phyloP scores from a whole-genome alignment of 2,329 filamentous ascomycete species.

The Cytospora schulzeri region DNA sequence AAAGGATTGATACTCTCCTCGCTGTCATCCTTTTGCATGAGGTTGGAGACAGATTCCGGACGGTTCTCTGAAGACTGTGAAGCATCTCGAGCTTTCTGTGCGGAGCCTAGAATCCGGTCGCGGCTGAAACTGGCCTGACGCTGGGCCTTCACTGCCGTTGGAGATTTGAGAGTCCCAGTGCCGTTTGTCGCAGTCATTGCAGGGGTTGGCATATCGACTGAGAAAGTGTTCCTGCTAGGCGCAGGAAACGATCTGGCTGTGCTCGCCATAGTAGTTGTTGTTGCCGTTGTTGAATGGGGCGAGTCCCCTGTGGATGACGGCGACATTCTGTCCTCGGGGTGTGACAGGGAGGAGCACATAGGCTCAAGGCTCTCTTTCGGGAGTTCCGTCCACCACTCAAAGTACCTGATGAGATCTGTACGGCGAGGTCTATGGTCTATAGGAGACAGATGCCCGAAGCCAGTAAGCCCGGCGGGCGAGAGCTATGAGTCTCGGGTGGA shows the following conservation, averaged over 20 bases:
- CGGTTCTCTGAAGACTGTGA: constrained; percentile 57
- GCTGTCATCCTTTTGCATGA: constrained; percentile 47
- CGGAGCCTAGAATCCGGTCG: constrained; percentile 55
- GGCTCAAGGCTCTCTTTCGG: constrained; percentile 10
- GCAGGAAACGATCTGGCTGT: constrained; percentile 47
- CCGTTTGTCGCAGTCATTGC: constrained; percentile 43
- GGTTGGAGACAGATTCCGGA: constrained; percentile 46
- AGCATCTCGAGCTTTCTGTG: constrained; percentile 56
- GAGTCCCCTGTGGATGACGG: constrained; percentile 58
- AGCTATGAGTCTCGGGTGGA: neutral
- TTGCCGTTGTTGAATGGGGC: constrained; percentile 45
- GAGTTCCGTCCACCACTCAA: constrained; percentile 2
- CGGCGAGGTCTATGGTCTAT: neutral
- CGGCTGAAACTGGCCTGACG: constrained; percentile 55
- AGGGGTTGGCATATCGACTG: constrained; percentile 51
- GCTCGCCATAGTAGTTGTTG: constrained; percentile 39
- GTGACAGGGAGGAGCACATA: constrained; percentile 31
- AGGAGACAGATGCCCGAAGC: constrained; percentile 1
- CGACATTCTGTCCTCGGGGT: constrained; percentile 43
- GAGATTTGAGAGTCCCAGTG: constrained; percentile 49
- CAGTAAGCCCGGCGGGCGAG: constrained; percentile 16
- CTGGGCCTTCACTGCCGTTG: constrained; percentile 49
- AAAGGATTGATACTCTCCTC: constrained; percentile 61
- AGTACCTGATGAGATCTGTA: neutral
- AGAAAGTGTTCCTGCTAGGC: constrained; percentile 50